These are phyloP conservation scores for Rasamsonia emersonii DNA, from an alignment of 2,329 filamentous ascomycete species.

Conservation along the genomic window DNA sequence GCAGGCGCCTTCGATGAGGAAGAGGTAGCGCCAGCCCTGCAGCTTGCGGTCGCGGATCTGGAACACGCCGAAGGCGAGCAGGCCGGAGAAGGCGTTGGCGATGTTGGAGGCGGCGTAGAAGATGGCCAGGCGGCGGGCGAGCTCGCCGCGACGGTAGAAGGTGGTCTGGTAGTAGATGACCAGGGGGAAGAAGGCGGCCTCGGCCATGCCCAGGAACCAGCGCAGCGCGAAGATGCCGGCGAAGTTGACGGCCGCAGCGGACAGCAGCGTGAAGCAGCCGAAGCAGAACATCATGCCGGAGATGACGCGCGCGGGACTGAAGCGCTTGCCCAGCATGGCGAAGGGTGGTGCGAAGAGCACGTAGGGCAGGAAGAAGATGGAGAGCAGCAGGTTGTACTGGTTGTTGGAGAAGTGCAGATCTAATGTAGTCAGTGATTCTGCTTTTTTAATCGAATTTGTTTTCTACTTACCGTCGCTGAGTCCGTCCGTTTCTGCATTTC, in stretches of 20 bases:
- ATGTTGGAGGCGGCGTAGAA: constrained; percentile 72
- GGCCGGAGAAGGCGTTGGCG: constrained; percentile 56
- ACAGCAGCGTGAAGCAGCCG: constrained; percentile 55
- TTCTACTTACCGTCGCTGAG: constrained; percentile 31
- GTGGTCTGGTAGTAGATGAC: constrained; percentile 57
- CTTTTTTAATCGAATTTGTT: too few species aligned
- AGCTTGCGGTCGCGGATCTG: constrained; percentile 44
- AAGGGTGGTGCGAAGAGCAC: constrained; percentile 61
- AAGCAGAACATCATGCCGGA: constrained; percentile 62
- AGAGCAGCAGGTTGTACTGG: constrained; percentile 61
- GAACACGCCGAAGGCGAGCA: constrained; percentile 54
- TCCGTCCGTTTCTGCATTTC: constrained; percentile 51
- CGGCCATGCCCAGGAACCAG: constrained; percentile 62
- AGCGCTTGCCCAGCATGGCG: constrained; percentile 60
- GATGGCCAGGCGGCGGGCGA: constrained; percentile 60
- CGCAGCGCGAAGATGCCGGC: constrained; percentile 57
- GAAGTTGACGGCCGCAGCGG: constrained; percentile 51
- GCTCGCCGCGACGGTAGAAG: constrained; percentile 64
- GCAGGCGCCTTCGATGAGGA: constrained; percentile 49
- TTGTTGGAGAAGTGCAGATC: constrained; percentile 50
- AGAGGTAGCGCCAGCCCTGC: constrained; percentile 45
- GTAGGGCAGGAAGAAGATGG: constrained; percentile 68
- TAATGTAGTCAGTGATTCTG: constrained; percentile 8
- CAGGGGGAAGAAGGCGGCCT: constrained; percentile 61
- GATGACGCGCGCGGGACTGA: constrained; percentile 54